phyloP scores from a whole-genome alignment of 179 eudicot genomes.

The Vitellaria paradoxa region DNA sequence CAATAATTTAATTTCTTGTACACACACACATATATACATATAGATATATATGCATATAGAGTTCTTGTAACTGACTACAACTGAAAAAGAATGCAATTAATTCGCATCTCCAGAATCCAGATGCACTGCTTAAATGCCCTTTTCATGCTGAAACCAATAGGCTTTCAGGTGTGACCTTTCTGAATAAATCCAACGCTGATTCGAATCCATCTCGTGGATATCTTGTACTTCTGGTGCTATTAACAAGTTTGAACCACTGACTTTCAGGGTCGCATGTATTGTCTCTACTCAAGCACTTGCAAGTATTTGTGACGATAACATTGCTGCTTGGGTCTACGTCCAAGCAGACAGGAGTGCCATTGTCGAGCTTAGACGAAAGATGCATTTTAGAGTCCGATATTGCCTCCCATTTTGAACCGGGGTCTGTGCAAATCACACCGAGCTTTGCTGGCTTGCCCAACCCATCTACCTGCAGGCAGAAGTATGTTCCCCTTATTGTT shows the following conservation, averaged over 20 bases:
- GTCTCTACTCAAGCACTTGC: constrained; percentile 55
- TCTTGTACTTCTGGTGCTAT: constrained; percentile 30
- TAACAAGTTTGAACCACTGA: constrained; percentile 82
- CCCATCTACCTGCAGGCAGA: constrained; percentile 53
- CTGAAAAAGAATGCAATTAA: no score
- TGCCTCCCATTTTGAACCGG: constrained; percentile 52
- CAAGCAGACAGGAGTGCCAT: constrained; percentile 47
- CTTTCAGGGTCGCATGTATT: constrained; percentile 65
- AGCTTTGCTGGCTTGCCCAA: constrained; percentile 41
- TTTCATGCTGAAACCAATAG: not conserved
- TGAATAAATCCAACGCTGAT: constrained; percentile 10
- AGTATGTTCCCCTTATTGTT: constrained; percentile 41
- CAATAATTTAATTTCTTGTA: no score
- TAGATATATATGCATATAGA: no score
- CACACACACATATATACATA: no score
- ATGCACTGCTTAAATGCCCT: not conserved
- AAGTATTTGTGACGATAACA: constrained; percentile 39
- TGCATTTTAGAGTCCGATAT: constrained; percentile 79
- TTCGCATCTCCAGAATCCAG: no score
- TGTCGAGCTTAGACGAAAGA: constrained; percentile 42
- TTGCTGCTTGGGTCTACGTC: constrained; percentile 48
- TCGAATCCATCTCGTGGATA: not conserved
- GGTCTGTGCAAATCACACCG: constrained; percentile 30
- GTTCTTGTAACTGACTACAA: no score
- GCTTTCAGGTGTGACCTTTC: not conserved